phyloP scores from a whole-genome alignment of 768 basidiomycete species.

The Polyporus arcularius region DNA sequence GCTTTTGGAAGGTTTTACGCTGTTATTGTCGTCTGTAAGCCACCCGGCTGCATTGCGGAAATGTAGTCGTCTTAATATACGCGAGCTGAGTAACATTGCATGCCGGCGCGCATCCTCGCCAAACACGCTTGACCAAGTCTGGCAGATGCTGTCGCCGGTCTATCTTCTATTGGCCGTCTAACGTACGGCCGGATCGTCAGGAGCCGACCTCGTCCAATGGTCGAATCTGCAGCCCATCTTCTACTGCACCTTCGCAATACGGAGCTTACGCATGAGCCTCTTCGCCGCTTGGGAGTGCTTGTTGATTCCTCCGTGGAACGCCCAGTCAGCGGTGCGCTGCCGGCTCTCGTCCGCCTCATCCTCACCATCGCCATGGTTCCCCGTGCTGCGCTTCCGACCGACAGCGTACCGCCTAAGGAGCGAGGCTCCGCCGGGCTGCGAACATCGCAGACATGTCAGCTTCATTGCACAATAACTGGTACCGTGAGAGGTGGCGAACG shows the following conservation, averaged over 20 bases:
- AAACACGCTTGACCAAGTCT: background rate
- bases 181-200: background rate
- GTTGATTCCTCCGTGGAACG: slow-evolving; percentile 74
- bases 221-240: background rate
- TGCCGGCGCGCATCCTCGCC: background rate
- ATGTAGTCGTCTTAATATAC: too few species aligned
- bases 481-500: background rate
- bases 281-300: slow-evolving; percentile 65
- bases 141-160: background rate
- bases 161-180: background rate
- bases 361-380: background rate
- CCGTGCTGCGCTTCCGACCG: slow-evolving; percentile 15
- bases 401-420: slow-evolving; percentile 54
- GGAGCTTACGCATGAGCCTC: slow-evolving; percentile 47
- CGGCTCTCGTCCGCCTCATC: slow-evolving; percentile 16
- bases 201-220: background rate
- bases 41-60: too few species aligned
- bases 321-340: slow-evolving; percentile 53
- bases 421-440: slow-evolving; percentile 62
- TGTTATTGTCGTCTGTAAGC: too few species aligned
- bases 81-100: background rate
- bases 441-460: background rate
- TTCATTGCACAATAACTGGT: background rate
- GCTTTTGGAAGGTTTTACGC: too few species aligned
- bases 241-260: slow-evolving; percentile 43